phyloP scores from a whole-genome alignment of 768 basidiomycete species.

The Tephrocybe sp. region DNA sequence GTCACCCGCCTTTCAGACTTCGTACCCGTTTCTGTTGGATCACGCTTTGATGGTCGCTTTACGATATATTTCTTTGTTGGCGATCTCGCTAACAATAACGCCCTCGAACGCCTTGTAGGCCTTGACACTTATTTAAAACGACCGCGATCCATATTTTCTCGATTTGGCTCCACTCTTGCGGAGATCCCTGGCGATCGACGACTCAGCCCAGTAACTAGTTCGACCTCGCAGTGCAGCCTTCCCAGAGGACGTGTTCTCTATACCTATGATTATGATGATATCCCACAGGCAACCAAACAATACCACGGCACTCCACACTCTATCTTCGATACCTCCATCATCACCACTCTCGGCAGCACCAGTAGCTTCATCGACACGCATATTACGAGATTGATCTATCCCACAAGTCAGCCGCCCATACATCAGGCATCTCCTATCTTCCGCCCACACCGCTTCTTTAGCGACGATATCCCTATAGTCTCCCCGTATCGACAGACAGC shows the following conservation, averaged over 20 bases:
- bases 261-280: slow-evolving; percentile 14
- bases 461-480: slow-evolving; percentile 15
- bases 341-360: slow-evolving; percentile 12
- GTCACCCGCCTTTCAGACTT: slow-evolving; percentile 16
- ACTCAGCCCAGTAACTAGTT: not conserved
- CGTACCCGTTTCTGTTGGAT: slow-evolving; percentile 11
- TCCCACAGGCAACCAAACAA: slow-evolving; percentile 14
- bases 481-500: slow-evolving; percentile 16
- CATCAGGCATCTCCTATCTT: slow-evolving; percentile 12
- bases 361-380: slow-evolving; percentile 9
- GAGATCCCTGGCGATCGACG: slow-evolving; percentile 1
- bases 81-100: slow-evolving; percentile 9
- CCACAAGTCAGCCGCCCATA: not conserved
- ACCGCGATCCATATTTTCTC: slow-evolving; percentile 11
- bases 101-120: slow-evolving; percentile 7
- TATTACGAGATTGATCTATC: slow-evolving; percentile 13
- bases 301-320: slow-evolving; percentile 13
- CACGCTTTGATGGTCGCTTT: slow-evolving; percentile 16
- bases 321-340: slow-evolving; percentile 12
- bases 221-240: not conserved
- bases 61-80: slow-evolving; percentile 15
- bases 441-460: slow-evolving; percentile 16
- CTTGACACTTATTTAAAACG: slow-evolving; percentile 9
- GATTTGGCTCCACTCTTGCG: slow-evolving; percentile 6
- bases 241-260: slow-evolving; percentile 12